A percentile compares a stretch with the other conserved stretches of the same genome.
Conservation (phyloP, 257 asterid species). For the Solanum habrochaites region DNA sequence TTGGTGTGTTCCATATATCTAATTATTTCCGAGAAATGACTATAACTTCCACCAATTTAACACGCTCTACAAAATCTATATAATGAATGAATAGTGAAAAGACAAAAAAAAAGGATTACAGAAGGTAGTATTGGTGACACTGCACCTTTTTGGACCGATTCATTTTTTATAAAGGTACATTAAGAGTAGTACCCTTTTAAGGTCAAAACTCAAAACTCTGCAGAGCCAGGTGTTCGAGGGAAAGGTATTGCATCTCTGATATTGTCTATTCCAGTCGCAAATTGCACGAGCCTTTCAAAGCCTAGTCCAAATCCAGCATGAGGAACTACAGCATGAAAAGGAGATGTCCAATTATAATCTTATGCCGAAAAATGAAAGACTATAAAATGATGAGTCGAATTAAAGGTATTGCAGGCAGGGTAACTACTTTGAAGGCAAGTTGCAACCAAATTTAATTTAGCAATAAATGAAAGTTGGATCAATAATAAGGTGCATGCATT, state of each 20-base stretch:
- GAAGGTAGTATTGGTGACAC: background rate
- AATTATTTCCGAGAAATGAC: background rate
- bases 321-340: slow-evolving; percentile 46
- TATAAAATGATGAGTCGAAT: background rate
- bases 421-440: background rate
- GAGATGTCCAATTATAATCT: background rate
- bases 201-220: slow-evolving; percentile 58
- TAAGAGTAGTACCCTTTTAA: background rate
- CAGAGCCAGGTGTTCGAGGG: slow-evolving; percentile 90
- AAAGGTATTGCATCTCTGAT: slow-evolving; percentile 92
- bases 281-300: slow-evolving; percentile 93
- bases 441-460: background rate
- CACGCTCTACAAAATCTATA: background rate
- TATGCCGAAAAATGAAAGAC: background rate
- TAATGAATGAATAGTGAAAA: background rate
- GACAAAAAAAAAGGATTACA: background rate
- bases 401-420: background rate
- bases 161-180: background rate
- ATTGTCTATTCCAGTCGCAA: slow-evolving; percentile 86
- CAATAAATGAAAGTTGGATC: background rate
- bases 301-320: slow-evolving; percentile 99
- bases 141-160: background rate
- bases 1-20: background rate
- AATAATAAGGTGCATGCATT: background rate
- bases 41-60: background rate